Conservation (phyloP, 345 rosid genomes). For the Camelina hispida region DNA sequence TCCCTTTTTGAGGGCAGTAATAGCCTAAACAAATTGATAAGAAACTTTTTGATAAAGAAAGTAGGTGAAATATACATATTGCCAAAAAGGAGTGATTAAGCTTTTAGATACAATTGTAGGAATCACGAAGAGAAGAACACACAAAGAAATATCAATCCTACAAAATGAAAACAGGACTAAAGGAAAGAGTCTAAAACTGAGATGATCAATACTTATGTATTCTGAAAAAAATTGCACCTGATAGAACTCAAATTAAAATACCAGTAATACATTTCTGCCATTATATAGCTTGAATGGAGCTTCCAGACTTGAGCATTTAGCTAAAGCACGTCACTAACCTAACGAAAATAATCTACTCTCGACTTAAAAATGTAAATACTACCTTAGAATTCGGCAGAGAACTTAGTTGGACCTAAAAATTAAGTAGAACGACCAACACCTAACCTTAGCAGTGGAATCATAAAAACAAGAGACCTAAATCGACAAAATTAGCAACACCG, state of each 20-base stretch:
- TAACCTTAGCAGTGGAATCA: not conserved
- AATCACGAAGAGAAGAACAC: not conserved
- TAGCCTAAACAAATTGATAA: conserved; percentile 68
- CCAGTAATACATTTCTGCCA: not conserved
- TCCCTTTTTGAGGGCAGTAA: conserved; percentile 93
- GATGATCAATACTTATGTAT: conserved; percentile 8
- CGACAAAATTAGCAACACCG: conserved; percentile 32
- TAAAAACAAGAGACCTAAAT: conserved; percentile 34
- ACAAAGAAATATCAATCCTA: conserved; percentile 22
- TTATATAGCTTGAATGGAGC: conserved; percentile 2
- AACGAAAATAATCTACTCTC: not conserved
- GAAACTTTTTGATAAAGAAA: conserved; percentile 3
- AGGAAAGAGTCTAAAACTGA: not conserved
- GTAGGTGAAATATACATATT: not conserved
- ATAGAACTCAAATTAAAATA: not conserved
- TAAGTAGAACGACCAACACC: not conserved
- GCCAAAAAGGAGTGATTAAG: conserved; percentile 6
- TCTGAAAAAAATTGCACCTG: conserved; percentile 5
- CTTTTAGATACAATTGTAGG: conserved; percentile 13
- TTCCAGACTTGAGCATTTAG: not conserved
- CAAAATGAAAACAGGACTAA: not conserved
- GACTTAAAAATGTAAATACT: not conserved
- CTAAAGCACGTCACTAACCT: conserved; percentile 13
- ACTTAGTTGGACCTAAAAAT: not conserved
- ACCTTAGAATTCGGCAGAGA: conserved; percentile 13